phyloP scores from a whole-genome alignment of 305 asterid species.

The Coffea humblotiana region DNA sequence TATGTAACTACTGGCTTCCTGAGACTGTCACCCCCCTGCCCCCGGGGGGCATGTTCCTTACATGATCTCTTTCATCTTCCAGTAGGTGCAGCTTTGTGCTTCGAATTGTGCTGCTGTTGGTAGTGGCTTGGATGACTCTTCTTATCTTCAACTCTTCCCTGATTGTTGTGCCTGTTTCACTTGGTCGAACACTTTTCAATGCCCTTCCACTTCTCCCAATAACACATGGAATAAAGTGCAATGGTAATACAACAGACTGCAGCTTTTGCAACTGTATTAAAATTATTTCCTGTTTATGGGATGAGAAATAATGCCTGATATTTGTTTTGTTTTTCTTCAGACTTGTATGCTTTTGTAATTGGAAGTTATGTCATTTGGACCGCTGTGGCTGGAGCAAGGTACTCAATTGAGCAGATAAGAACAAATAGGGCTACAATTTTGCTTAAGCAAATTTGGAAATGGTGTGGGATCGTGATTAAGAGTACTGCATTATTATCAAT shows the following conservation, averaged over 20 bases:
- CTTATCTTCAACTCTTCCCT: slow-evolving; percentile 80
- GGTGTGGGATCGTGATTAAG: slow-evolving; percentile 89
- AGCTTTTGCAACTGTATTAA: background rate
- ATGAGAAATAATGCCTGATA: slow-evolving; percentile 2
- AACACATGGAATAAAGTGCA: slow-evolving; percentile 94
- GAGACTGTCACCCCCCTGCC: background rate
- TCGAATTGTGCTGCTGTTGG: slow-evolving; percentile 72
- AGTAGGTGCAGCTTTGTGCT: slow-evolving; percentile 93
- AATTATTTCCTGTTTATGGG: slow-evolving; percentile 1
- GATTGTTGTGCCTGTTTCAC: slow-evolving; percentile 85
- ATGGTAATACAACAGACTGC: slow-evolving; percentile 50
- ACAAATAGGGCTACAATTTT: slow-evolving; percentile 65
- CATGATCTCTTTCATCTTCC: slow-evolving; percentile 36
- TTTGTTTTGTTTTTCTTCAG: slow-evolving; percentile 32
- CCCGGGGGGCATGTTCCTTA: slow-evolving; percentile 23
- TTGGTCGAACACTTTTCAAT: slow-evolving; percentile 80
- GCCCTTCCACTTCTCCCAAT: slow-evolving; percentile 86
- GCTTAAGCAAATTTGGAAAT: slow-evolving; percentile 73
- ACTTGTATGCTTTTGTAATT: slow-evolving; percentile 85
- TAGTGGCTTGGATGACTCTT: slow-evolving; percentile 97
- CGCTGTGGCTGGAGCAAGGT: slow-evolving; percentile 84
- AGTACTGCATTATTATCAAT: slow-evolving; percentile 77
- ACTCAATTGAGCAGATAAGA: slow-evolving; percentile 66
- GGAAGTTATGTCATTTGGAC: slow-evolving; percentile 99
- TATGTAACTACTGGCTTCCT: background rate